A percentile compares a stretch with the other conserved stretches of the same genome.
phyloP scores from a whole-genome alignment of 2,329 filamentous ascomycete species.

The Macroventuria anomochaeta region DNA sequence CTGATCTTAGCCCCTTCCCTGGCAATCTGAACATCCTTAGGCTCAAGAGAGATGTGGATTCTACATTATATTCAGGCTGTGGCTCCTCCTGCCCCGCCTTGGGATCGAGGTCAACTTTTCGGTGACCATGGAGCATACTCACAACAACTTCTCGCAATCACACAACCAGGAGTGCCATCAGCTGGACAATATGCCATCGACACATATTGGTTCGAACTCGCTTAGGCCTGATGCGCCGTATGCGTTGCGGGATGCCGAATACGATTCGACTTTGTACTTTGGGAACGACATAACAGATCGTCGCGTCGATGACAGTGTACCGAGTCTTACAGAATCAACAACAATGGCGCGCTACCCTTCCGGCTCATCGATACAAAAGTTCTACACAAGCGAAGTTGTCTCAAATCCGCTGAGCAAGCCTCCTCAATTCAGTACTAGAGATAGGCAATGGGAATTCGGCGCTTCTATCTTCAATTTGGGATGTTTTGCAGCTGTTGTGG shows the following conservation, averaged over 20 bases:
- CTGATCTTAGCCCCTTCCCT: background rate
- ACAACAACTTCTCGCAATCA: background rate
- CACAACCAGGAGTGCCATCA: background rate
- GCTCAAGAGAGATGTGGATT: background rate
- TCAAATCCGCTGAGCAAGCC: background rate
- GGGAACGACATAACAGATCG: background rate
- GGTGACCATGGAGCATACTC: background rate
- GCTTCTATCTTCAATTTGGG: conserved; percentile 8
- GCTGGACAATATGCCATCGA: background rate
- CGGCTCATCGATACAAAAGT: background rate
- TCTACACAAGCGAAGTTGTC: background rate
- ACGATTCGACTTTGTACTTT: background rate
- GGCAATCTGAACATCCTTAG: background rate
- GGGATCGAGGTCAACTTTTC: background rate
- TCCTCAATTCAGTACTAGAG: background rate
- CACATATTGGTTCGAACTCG: background rate
- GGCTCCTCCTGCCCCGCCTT: background rate
- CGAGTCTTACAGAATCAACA: background rate
- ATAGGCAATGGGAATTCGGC: conserved; percentile 20
- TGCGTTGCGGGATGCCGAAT: background rate
- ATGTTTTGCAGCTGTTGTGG: conserved; percentile 5
- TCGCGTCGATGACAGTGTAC: background rate
- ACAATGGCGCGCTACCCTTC: background rate
- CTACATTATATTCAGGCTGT: background rate
- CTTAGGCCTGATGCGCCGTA: background rate